Evolutionary conservation across 2,329 filamentous ascomycete genomes (phyloP).

Genomic region (Alternaria dauci): DNA sequence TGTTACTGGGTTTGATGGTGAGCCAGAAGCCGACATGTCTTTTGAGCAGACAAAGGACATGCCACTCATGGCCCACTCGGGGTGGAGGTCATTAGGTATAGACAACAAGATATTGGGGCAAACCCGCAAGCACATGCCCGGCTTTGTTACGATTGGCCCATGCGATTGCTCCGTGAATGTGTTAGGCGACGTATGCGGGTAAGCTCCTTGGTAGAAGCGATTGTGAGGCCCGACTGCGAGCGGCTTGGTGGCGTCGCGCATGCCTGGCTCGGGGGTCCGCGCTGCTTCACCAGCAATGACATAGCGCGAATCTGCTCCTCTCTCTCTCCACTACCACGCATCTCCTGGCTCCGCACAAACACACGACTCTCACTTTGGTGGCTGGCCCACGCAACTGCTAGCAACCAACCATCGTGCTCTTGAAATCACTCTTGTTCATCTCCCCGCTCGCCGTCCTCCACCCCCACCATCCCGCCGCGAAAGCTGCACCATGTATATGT

Average conservation of each 20-base stretch:
- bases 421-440: background rate
- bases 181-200: background rate
- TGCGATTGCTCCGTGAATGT: background rate
- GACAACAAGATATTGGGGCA: background rate
- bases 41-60: background rate
- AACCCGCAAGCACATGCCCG: background rate
- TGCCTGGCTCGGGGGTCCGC: conserved; percentile 20
- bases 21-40: background rate
- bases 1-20: background rate
- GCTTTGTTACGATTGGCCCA: background rate
- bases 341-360: conserved; percentile 2
- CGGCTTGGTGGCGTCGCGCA: conserved; percentile 13
- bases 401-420: background rate
- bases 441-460: conserved; percentile 1
- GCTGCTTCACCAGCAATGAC: conserved; percentile 22
- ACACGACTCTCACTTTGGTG: conserved; percentile 16
- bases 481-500: conserved; percentile 54
- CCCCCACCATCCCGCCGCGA: conserved; percentile 24
- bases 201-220: background rate
- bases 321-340: conserved; percentile 15
- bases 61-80: background rate
- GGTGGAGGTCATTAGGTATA: background rate
- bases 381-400: conserved; percentile 28
- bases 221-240: background rate
- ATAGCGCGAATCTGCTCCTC: conserved; percentile 20